Evolutionary conservation across 345 rosid genomes (phyloP).

Genomic region (Pelargonium nanum): DNA sequence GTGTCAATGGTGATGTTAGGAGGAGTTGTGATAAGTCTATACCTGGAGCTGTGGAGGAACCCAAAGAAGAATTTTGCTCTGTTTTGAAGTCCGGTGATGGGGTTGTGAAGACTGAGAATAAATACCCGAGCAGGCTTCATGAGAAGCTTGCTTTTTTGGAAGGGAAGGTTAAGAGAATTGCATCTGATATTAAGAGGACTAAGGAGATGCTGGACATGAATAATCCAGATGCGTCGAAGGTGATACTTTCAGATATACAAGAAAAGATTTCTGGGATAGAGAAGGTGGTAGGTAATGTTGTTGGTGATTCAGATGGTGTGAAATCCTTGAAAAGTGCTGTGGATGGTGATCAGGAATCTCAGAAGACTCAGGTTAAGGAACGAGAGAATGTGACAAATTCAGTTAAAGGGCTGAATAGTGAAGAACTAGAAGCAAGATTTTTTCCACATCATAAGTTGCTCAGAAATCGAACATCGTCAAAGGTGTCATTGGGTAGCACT

Average conservation of each 20-base stretch:
- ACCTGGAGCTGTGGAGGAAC: no score
- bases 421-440: slow-evolving; percentile 81
- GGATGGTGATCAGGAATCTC: slow-evolving; percentile 18
- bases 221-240: slow-evolving; percentile 66
- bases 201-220: slow-evolving; percentile 88
- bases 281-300: slow-evolving; percentile 52
- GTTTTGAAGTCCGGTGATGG: slow-evolving; percentile 19
- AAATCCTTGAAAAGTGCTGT: slow-evolving; percentile 13
- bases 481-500: slow-evolving; percentile 22
- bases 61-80: slow-evolving; percentile 16
- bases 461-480: slow-evolving; percentile 37
- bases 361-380: slow-evolving; percentile 19
- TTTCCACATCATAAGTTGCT: slow-evolving; percentile 94
- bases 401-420: slow-evolving; percentile 48
- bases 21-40: no score
- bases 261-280: slow-evolving; percentile 87
- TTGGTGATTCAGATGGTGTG: slow-evolving; percentile 23
- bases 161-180: slow-evolving; percentile 90
- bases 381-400: slow-evolving; percentile 23
- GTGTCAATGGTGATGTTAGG: slow-evolving; percentile 12
- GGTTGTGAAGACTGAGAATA: slow-evolving; percentile 22
- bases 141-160: slow-evolving; percentile 91
- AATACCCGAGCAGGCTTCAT: slow-evolving; percentile 67
- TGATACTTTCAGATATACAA: slow-evolving; percentile 65
- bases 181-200: slow-evolving; percentile 82